Evolutionary conservation across 371 early-diverging fungal genomes (phyloP), one percentile per base, ranked within the genome.

Genomic region (Syncephalastrum monosporum): DNA sequence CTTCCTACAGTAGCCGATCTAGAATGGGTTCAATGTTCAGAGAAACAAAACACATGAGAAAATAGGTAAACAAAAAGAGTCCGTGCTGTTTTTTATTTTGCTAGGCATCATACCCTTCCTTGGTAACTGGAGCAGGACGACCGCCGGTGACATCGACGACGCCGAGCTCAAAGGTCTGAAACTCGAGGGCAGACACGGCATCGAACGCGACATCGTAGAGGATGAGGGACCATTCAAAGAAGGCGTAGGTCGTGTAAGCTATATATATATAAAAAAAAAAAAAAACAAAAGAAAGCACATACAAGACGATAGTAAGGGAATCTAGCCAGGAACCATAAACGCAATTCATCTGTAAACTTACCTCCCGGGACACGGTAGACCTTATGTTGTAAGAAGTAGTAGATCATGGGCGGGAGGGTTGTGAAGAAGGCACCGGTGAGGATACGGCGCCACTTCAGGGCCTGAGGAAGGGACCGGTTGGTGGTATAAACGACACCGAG

Each of bases 151-250:
- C 60, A 55, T 86, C 82, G 17, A 82, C 62, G 21, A 86, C 64
- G 6, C 73, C 61, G 27, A 86, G 55, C 56, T 83, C 80, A 60
- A 84, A 78, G 24, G 74, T 74, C 38, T 72, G 70, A 65, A 91
- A 90, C 70, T 91, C 91, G 50, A 81, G 72, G 50, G 82, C 81
- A 25, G 85, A 77, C 12, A 88, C 83, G 41, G 88, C 86, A 63
- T 92, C 92, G 63, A 87, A 92, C 53, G 86, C 82, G 21, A 92
- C 84, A 61, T 92, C 92, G 55, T 89, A 87, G 10, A 88, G 42
- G 50, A 92, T 90, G 38, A 92, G 69, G 13, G 87, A 81, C 92
- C 91, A 92, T 62, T 92, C 92, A 64, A 89, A 90, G 74, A 89
- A 87, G 29, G 91, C 89, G 60, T 92, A 92, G 21, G 76, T 82